Conservation (phyloP, 305 asterid genomes). For the Solanum hybrid region DNA sequence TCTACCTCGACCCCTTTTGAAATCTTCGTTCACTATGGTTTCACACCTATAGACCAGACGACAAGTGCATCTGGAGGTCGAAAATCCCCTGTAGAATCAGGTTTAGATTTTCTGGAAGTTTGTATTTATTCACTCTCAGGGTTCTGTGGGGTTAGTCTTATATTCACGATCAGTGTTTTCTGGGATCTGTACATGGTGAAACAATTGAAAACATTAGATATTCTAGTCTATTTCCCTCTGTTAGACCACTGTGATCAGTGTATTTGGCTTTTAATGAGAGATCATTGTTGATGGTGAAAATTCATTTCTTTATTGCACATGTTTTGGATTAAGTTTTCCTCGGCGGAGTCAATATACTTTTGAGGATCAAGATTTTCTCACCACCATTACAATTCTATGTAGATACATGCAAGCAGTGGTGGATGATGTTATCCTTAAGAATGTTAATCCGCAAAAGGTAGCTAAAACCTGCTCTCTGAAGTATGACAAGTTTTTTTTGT, state of each 20-base stretch:
- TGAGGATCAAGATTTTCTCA: slow-evolving; percentile 3
- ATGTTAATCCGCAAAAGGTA: slow-evolving; percentile 74
- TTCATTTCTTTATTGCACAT: neutral
- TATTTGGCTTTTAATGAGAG: neutral
- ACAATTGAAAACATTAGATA: neutral
- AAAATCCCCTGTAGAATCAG: neutral
- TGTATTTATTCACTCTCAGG: neutral
- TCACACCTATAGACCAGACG: neutral
- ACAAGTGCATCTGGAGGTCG: neutral
- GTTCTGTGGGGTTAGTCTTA: neutral
- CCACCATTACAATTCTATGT: slow-evolving; percentile 9
- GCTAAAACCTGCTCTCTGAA: slow-evolving; percentile 13
- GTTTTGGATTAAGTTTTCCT: neutral
- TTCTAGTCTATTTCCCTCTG: slow-evolving; percentile 1
- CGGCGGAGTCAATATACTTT: neutral
- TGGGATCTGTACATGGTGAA: neutral
- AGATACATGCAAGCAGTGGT: slow-evolving; percentile 99
- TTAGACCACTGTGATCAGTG: neutral
- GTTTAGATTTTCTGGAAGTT: neutral
- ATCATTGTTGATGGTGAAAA: neutral
- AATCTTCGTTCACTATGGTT: neutral
- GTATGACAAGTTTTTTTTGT: neutral
- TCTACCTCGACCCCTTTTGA: neutral
- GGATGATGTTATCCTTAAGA: slow-evolving; percentile 67
- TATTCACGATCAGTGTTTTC: neutral